Conservation (phyloP, 163 green algal species). For the Scenedesmus sp. region DNA sequence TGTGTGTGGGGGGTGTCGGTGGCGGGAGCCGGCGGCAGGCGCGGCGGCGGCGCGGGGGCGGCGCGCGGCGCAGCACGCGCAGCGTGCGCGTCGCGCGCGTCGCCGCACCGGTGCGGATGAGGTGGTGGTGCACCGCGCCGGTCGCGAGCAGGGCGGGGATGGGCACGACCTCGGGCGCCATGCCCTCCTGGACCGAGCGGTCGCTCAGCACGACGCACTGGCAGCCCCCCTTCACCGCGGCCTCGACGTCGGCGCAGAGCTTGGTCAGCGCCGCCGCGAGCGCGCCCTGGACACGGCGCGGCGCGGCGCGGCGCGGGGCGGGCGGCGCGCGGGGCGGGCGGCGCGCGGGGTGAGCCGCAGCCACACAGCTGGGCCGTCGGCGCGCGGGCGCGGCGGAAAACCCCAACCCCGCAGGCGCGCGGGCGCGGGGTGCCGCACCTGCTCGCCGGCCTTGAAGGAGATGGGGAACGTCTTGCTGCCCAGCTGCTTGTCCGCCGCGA, state of each 20-base stretch:
- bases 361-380: too few species aligned
- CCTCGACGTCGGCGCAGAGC: constrained; percentile 87
- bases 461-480: constrained; percentile 76
- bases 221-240: constrained; percentile 84
- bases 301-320: too few species aligned
- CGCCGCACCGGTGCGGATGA: constrained; percentile 81
- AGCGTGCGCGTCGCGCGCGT: too few species aligned
- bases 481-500: constrained; percentile 67
- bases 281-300: too few species aligned
- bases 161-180: constrained; percentile 66
- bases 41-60: not conserved
- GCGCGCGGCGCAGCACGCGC: too few species aligned
- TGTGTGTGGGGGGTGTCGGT: not conserved
- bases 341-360: too few species aligned
- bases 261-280: constrained; percentile 77
- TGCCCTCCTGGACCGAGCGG: constrained; percentile 40
- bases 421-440: too few species aligned
- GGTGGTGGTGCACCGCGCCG: constrained; percentile 98
- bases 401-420: too few species aligned
- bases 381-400: too few species aligned
- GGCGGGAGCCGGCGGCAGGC: too few species aligned
- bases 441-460: constrained; percentile 61
- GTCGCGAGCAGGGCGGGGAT: constrained; percentile 95
- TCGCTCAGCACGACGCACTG: constrained; percentile 80
- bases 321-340: too few species aligned